Evolutionary conservation across 139 green algal genomes (phyloP).

Genomic region (Prasinococcaceae sp.): DNA sequence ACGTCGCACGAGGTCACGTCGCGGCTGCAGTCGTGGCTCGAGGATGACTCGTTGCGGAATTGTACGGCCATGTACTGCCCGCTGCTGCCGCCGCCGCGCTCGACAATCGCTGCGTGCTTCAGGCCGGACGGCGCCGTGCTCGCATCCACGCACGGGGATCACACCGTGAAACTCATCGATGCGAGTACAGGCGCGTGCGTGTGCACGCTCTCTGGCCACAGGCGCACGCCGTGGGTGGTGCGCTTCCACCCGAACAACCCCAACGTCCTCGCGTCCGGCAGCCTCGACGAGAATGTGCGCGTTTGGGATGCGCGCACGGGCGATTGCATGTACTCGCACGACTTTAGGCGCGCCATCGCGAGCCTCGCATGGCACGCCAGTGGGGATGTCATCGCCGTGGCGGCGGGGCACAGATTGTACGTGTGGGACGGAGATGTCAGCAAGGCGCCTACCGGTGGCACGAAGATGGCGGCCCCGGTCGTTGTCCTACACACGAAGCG

Average conservation of each 20-base stretch:
- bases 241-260: conserved; percentile 57
- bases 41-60: conserved; percentile 42
- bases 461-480: conserved; percentile 4
- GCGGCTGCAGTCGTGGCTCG: too few relatives aligned
- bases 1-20: too few relatives aligned
- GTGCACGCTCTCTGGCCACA: conserved; percentile 48
- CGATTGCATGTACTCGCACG: conserved; percentile 39
- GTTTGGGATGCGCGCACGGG: conserved; percentile 59
- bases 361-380: conserved; percentile 61
- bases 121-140: conserved; percentile 54
- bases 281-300: conserved; percentile 62
- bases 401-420: conserved; percentile 62
- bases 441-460: too few relatives aligned
- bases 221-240: conserved; percentile 80
- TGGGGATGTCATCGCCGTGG: conserved; percentile 53
- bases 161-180: conserved; percentile 76
- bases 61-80: conserved; percentile 42
- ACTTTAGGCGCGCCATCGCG: conserved; percentile 68
- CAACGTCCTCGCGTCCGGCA: conserved; percentile 60
- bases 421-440: too few relatives aligned
- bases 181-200: conserved; percentile 38
- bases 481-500: conserved; percentile 42
- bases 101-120: conserved; percentile 74
- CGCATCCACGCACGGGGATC: conserved; percentile 79
- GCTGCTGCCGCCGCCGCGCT: conserved; percentile 50